A percentile compares a stretch with the other conserved stretches of the same genome.
Conservation (phyloP, 2,329 filamentous ascomycete species). For the Leptographium galeiforme region DNA sequence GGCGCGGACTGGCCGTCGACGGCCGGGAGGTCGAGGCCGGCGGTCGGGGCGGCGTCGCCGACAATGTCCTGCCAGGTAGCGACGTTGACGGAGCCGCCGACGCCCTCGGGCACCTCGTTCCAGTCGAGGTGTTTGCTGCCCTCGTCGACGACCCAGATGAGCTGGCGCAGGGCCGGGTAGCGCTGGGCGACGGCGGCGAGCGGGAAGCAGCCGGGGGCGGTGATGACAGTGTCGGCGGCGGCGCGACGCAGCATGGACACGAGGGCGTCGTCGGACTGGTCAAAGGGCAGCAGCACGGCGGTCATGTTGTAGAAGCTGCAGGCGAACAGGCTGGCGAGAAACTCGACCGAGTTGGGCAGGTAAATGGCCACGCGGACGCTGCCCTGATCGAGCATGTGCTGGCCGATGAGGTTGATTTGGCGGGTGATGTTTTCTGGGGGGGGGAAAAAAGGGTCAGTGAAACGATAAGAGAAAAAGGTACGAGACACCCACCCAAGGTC, state of each 20-base stretch:
- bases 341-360: constrained; percentile 84
- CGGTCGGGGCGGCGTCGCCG: constrained; percentile 48
- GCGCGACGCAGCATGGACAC: constrained; percentile 59
- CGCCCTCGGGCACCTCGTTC: constrained; percentile 73
- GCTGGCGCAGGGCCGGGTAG: constrained; percentile 54
- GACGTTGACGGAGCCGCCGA: constrained; percentile 62
- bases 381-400: constrained; percentile 57
- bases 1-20: constrained; percentile 39
- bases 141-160: constrained; percentile 87
- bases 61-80: constrained; percentile 90
- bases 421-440: constrained; percentile 60
- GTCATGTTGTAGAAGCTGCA: constrained; percentile 82
- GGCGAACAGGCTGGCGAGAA: constrained; percentile 70
- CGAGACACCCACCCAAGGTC: constrained; percentile 34
- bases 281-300: constrained; percentile 73
- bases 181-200: constrained; percentile 57
- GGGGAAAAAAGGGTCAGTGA: too few relatives aligned
- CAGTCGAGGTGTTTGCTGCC: constrained; percentile 90
- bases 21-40: constrained; percentile 50
- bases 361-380: constrained; percentile 75
- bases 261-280: constrained; percentile 55
- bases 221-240: constrained; percentile 69
- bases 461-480: too few relatives aligned
- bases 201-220: constrained; percentile 75
- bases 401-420: constrained; percentile 79